Base-by-base conservation (phyloP, 352 stramenopile genomes). In the Phytophthora syringae region DNA sequence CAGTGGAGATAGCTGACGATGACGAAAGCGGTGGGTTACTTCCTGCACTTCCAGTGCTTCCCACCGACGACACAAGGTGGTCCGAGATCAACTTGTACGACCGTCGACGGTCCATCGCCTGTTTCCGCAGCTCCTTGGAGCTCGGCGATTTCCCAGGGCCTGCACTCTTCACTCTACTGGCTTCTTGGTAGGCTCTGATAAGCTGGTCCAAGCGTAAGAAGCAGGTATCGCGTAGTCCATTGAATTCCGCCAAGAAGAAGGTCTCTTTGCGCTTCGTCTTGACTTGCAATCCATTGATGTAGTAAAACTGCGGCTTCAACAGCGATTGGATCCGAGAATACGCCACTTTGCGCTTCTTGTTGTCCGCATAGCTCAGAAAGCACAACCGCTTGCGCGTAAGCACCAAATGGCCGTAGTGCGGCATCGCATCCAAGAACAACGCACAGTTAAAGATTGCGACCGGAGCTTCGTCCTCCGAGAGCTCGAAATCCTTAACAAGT, bases 291-390 rank as follows among this genome's bases (percentile, higher is more conserved):
- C 82, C 85, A 50, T 91, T 94, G 61, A 94, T 92, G 62, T 92
- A 94, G 67, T 94, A 92, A 44, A 94, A 92, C 67, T 90, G 78
- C 10, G 85, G 85, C 62, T 94, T 92, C 43, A 92, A 52, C n/a
- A 94, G 69, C 52, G 79, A 84, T 21, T 82, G 52, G 18, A 94
- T 73, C 42, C 86, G 71, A 0, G 73, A 73, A 40, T 87, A 94
- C 57, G 79, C 52, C 13, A 94, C 70, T 58, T 86, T 89, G 56
- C 84, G 64, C n/a, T 64, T 75, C 34, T 80, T 78, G 1, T 69
- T 62, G 36, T 72, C 61, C 1, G 30, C 43, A 54, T 91, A 91
- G 16, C 78, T 77, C 45, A 74, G 70, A 40, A 94, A 94, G 52
- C 82, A 90, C 20, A 91, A 27, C 39, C 89, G 77, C 25, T 82